A percentile compares a stretch with the other conserved stretches of the same genome.
Conservation (phyloP, 768 basidiomycete genomes). For the Artomyces pyxidatus region DNA sequence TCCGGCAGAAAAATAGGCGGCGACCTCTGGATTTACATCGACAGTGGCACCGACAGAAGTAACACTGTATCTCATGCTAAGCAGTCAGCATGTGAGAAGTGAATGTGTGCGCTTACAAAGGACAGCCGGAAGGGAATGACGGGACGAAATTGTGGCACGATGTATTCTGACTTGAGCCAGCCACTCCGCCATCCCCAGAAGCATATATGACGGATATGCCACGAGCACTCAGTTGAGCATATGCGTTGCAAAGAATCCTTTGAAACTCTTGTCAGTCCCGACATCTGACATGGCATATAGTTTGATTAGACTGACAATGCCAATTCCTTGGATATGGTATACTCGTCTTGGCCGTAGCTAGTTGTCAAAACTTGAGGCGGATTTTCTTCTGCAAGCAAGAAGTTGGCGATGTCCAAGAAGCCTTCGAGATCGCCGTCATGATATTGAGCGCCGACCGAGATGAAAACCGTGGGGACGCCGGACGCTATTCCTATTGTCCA, state of each 20-base stretch:
- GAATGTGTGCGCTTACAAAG: conserved; percentile 13
- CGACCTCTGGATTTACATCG: conserved; percentile 11
- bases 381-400: conserved; percentile 12
- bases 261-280: background rate
- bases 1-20: conserved; percentile 12
- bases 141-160: conserved; percentile 21
- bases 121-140: conserved; percentile 25
- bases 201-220: conserved; percentile 25
- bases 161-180: conserved; percentile 15
- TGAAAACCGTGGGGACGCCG: background rate
- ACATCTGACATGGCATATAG: background rate
- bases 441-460: background rate
- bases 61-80: conserved; percentile 11
- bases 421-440: conserved; percentile 9
- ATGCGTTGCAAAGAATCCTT: conserved; percentile 22
- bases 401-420: conserved; percentile 22
- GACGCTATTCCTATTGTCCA: conserved; percentile 28
- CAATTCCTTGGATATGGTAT: conserved; percentile 11
- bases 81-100: too few relatives aligned
- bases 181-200: conserved; percentile 26
- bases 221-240: conserved; percentile 22
- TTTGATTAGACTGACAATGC: conserved; percentile 13
- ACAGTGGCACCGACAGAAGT: conserved; percentile 21
- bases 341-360: conserved; percentile 22
- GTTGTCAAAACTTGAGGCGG: conserved; percentile 21